Percentiles rank a stretch among this genome's conserved stretches.
These are phyloP conservation scores for Pseudogymnoascus sp. DNA, from an alignment of 2,329 filamentous ascomycete species.

Conservation along the genomic window DNA sequence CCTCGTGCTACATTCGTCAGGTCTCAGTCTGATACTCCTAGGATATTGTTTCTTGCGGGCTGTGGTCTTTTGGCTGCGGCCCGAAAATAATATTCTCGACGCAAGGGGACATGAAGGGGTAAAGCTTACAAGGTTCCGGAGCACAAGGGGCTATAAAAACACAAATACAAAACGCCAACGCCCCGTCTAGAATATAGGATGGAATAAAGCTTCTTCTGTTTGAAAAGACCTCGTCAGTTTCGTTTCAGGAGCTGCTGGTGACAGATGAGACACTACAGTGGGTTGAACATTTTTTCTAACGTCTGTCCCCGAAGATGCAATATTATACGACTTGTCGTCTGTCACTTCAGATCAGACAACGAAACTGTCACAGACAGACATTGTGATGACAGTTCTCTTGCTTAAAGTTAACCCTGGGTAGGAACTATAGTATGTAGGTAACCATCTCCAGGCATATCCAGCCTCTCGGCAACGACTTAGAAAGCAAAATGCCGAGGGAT, in stretches of 20 bases:
- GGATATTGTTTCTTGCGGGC: background rate
- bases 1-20: conserved; percentile 3
- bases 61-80: background rate
- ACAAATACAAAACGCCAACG: background rate
- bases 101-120: background rate
- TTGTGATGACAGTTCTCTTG: background rate
- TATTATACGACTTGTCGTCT: background rate
- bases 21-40: background rate
- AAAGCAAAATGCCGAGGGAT: background rate
- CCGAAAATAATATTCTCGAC: background rate
- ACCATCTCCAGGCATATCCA: background rate
- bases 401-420: background rate
- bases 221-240: background rate
- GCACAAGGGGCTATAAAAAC: background rate
- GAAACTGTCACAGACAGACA: background rate
- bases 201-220: background rate
- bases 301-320: background rate
- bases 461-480: background rate
- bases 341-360: background rate
- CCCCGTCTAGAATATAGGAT: background rate
- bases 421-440: background rate
- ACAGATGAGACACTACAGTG: background rate
- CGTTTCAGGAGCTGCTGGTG: background rate
- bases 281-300: background rate
- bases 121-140: background rate